Base-by-base conservation (phyloP, 2,329 filamentous ascomycete species). In the Meredithiella fracta region DNA sequence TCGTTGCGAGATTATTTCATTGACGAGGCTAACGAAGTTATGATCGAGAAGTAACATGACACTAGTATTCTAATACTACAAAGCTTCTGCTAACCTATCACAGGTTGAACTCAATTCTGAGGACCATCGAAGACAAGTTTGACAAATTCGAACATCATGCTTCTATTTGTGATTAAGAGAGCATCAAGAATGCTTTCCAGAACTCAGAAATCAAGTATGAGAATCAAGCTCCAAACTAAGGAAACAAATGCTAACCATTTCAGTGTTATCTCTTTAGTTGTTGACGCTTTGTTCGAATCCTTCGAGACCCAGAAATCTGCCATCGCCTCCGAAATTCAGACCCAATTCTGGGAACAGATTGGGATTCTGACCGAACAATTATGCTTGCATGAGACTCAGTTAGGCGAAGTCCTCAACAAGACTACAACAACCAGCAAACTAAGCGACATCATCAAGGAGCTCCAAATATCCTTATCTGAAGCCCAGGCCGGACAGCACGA, bases 191-290 rank as follows among this genome's bases (percentile, higher is more conserved):
- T 15, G 11, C 54, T 1, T 58, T 44, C 17, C 50, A 20, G 15
- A 37, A 37, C 31, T 51, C 44, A 3, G 47, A 58, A 34, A 47
- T 51, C 2, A 34, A 52, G 56, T 58, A 49, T 50, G 37, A 17
- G 15, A 4, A 22, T 22, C 26, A 42, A 5, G 9, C 17, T 51
- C 34, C 2, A 29, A 6, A 3, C 34, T 5, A 7, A 52, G 9
- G 6, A 5, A 5, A 37, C 15, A 37, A 4, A 15, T 47, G 14
- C 50, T 56, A 54, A 56, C 44, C 34, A 47, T 20, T 3, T 15
- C 34, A 59, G 57, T 22, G 44, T 59, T 8, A 20, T 59, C 6
- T 53, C 50, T 3, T 56, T 40, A n/a, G 20, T 59, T 17, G 42
- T 53, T 17, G 53, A 44, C 8, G 25, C 38, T 20, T 47, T 59